phyloP scores from a whole-genome alignment of 805 yeast genomes.

The Myxozyma udenii region DNA sequence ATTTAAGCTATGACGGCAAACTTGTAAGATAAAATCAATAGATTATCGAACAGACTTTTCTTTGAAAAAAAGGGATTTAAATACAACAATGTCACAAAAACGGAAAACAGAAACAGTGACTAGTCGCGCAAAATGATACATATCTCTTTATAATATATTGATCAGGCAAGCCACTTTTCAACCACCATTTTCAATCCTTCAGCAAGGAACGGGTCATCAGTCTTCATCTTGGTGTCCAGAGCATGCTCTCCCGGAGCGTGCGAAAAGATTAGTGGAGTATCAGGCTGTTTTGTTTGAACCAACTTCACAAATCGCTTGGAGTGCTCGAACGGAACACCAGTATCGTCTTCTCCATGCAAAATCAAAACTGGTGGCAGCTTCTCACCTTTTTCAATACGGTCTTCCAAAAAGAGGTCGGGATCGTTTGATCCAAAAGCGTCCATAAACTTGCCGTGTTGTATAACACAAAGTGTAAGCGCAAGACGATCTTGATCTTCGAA shows the following conservation, averaged over 20 bases:
- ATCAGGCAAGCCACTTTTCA: neutral
- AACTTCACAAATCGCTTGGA: neutral
- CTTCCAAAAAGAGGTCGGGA: neutral
- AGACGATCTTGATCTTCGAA: neutral
- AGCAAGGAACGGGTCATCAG: neutral
- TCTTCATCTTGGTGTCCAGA: neutral
- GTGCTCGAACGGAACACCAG: slow-evolving; percentile 5
- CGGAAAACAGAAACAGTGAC: too few relatives aligned
- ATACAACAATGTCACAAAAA: too few relatives aligned
- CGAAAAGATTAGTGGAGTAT: neutral
- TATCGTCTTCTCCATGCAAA: slow-evolving; percentile 3
- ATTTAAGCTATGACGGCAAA: too few relatives aligned
- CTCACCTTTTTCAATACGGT: neutral
- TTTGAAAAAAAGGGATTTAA: too few relatives aligned
- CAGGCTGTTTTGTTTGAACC: neutral
- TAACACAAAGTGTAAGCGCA: neutral
- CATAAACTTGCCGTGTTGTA: slow-evolving; percentile 4
- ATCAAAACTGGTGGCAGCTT: slow-evolving; percentile 2
- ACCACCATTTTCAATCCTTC: neutral
- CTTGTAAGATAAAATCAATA: too few relatives aligned
- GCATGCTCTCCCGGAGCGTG: slow-evolving; percentile 4
- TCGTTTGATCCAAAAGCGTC: neutral
- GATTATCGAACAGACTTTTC: too few relatives aligned
- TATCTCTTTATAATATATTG: too few relatives aligned
- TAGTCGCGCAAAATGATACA: too few relatives aligned